phyloP scores from a whole-genome alignment of 805 yeast genomes.

The Vanderwaltozyma tropicalis region DNA sequence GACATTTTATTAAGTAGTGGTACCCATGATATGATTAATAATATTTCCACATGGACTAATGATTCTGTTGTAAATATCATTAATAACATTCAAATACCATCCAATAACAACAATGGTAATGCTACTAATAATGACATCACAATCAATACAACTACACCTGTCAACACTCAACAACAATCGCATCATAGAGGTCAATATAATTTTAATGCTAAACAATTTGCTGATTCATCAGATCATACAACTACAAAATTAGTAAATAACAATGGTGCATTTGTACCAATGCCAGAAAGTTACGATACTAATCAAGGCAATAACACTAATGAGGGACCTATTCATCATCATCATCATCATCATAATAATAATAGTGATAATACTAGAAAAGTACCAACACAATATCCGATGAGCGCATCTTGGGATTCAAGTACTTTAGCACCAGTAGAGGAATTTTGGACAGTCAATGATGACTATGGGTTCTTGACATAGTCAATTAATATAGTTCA shows the following conservation, averaged over 20 bases:
- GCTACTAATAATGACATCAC: too few relatives aligned
- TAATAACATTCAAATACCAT: conserved; percentile 3
- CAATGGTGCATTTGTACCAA: too few relatives aligned
- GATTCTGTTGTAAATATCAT: conserved; percentile 18
- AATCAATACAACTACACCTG: too few relatives aligned
- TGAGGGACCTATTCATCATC: too few relatives aligned
- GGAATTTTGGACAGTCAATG: conserved; percentile 40
- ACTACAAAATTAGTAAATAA: too few relatives aligned
- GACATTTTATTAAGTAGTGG: conserved; percentile 28
- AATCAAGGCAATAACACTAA: too few relatives aligned
- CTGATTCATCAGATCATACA: too few relatives aligned
- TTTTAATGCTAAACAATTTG: too few relatives aligned
- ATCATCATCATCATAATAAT: too few relatives aligned
- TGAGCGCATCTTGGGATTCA: conserved; percentile 3
- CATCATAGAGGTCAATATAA: too few relatives aligned
- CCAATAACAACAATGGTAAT: not conserved
- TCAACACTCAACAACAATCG: too few relatives aligned
- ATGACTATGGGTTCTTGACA: conserved; percentile 39
- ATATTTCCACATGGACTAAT: conserved; percentile 49
- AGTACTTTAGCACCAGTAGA: conserved; percentile 27
- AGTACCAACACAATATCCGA: not conserved
- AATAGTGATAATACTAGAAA: not conserved
- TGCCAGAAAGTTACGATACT: too few relatives aligned
- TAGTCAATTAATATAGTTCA: conserved; percentile 5
- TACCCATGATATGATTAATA: conserved; percentile 50